Percentiles rank a stretch among this genome's conserved stretches.
These are phyloP conservation scores for Annulohypoxylon moriforme DNA, from an alignment of 495 filamentous ascomycete species.

Conservation along the genomic window DNA sequence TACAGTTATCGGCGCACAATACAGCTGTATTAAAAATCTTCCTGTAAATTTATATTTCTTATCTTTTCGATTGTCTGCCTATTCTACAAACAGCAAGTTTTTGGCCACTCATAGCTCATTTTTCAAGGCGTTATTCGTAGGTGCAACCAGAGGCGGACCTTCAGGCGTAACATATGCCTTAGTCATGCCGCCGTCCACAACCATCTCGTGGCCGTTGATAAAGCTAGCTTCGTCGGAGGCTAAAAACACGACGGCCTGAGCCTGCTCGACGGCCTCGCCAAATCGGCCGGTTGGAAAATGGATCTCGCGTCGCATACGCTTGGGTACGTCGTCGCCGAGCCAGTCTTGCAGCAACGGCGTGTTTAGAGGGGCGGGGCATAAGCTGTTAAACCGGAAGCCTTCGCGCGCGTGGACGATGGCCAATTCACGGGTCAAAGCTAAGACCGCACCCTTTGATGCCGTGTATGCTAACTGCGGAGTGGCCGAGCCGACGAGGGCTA, in stretches of 20 bases:
- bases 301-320: constrained; percentile 86
- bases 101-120: constrained; percentile 36
- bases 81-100: not conserved
- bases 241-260: constrained; percentile 91
- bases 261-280: constrained; percentile 95
- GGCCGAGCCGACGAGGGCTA: constrained; percentile 91
- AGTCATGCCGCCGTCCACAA: constrained; percentile 97
- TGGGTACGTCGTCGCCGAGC: constrained; percentile 88
- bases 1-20: not conserved
- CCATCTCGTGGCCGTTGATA: constrained; percentile 90
- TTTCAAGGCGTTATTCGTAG: constrained; percentile 72
- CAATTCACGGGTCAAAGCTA: constrained; percentile 85
- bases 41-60: not conserved
- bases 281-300: constrained; percentile 97
- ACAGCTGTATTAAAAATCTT: not conserved
- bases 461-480: constrained; percentile 97
- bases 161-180: constrained; percentile 96
- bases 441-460: constrained; percentile 91
- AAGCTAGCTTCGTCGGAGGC: constrained; percentile 96
- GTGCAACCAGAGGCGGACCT: constrained; percentile 76
- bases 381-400: constrained; percentile 85
- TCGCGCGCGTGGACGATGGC: constrained; percentile 88
- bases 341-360: constrained; percentile 90
- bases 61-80: not conserved
- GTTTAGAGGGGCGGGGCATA: constrained; percentile 95